Evolutionary conservation across 2,329 filamentous ascomycete species (phyloP), one percentile per base, ranked within the genome.

Genomic region (Aspergillus versicolor): DNA sequence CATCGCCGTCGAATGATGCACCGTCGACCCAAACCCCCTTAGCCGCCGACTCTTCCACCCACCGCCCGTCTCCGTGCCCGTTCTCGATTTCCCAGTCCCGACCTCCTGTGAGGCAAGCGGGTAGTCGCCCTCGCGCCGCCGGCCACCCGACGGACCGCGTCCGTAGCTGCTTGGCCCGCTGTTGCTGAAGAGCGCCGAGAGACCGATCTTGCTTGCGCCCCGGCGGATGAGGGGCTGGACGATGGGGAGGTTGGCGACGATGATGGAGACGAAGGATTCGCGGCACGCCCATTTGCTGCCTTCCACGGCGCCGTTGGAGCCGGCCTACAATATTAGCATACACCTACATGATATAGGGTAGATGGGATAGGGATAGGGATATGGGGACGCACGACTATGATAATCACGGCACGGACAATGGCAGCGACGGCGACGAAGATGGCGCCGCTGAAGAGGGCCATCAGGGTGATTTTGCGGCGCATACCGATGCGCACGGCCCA

Each of bases 401-500:
- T 80, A 1, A 79, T 71, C 7, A 80, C 74, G 22, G 78, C 80
- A 24, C 82, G 80, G 19, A 85, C 72, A 47, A 84, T 76, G 4
- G 77, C 79, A 17, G 79, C 79, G 34, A 79, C 73, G 42, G 81
- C 82, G 41, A 84, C 78, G 59, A 85, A 84, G 17, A 78, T 61
- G 15, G 80, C 82, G 8, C 81, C 81, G 21, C 77, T 77, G 63
- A 84, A 85, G 3, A 86, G 72, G 2, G 80, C 62, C 24, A 82
- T 73, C 0, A 85, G 70, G 0, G 78, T 76, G 1, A 80, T 61
- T 59, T 85, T 86, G 60, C 79, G 80, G 9, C 71, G 66, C 1
- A 75, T 66, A 6, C 70, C 70, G 15, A 86, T 72, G 0, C 76
- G 77, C 0, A 83, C 78, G 17, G 71, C 73, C 80, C 79, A 84